A percentile compares a stretch with the other conserved stretches of the same genome.
Evolutionary conservation across 176 grass and related monocot species (phyloP).

Genomic region (Puya raimondii): DNA sequence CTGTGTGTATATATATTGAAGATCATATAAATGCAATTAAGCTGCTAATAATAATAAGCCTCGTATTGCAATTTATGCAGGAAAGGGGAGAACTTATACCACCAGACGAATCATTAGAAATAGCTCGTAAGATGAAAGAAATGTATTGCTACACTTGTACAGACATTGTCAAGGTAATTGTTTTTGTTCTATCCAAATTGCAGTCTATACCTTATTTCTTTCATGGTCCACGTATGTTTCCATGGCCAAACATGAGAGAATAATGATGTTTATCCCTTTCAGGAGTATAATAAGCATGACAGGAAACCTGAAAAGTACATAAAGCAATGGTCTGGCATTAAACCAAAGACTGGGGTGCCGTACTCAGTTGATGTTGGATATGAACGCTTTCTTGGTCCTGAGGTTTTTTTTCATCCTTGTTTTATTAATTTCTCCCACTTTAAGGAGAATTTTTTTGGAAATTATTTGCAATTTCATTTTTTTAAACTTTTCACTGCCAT

Average conservation of each 20-base stretch:
- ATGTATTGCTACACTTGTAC: slow-evolving; percentile 84
- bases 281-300: slow-evolving; percentile 93
- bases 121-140: slow-evolving; percentile 90
- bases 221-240: background rate
- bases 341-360: slow-evolving; percentile 82
- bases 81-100: slow-evolving; percentile 97
- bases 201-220: background rate
- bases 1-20: no score
- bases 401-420: slow-evolving; percentile 50
- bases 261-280: background rate
- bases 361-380: slow-evolving; percentile 94
- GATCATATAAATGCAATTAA: no score
- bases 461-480: no score
- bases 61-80: slow-evolving; percentile 32
- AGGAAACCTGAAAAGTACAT: slow-evolving; percentile 85
- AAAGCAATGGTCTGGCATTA: slow-evolving; percentile 70
- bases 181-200: background rate
- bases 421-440: background rate
- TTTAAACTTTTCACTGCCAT: no score
- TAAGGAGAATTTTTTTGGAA: background rate
- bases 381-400: slow-evolving; percentile 96
- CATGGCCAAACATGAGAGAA: background rate
- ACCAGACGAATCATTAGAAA: slow-evolving; percentile 77
- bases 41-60: no score
- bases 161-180: slow-evolving; percentile 87